phyloP scores from a whole-genome alignment of 305 asterid species.

The Vinca major region DNA sequence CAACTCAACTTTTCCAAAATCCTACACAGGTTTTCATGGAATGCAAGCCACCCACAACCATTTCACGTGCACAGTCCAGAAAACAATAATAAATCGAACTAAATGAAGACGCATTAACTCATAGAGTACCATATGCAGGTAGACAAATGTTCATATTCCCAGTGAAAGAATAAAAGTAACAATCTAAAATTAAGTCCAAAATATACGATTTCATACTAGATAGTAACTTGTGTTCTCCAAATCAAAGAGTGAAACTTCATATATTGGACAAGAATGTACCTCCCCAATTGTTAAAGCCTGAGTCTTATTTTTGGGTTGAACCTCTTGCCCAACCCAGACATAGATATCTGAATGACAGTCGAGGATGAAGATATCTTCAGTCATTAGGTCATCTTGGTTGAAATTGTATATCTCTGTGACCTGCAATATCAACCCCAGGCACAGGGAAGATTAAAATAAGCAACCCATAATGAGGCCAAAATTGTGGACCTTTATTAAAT shows the following conservation, averaged over 20 bases:
- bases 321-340: conserved; percentile 90
- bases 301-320: conserved; percentile 50
- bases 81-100: neutral
- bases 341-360: conserved; percentile 70
- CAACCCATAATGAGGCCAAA: neutral
- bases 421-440: conserved; percentile 34
- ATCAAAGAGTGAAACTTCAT: neutral
- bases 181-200: neutral
- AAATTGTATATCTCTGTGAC: conserved; percentile 86
- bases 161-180: neutral
- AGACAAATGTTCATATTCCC: neutral
- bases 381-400: conserved; percentile 93
- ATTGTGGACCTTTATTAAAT: neutral
- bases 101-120: conserved; percentile 3
- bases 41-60: conserved; percentile 2
- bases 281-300: conserved; percentile 60
- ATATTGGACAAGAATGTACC: conserved; percentile 35
- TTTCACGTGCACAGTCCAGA: neutral
- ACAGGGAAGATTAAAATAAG: conserved; percentile 9
- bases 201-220: neutral
- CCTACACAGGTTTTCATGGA: neutral
- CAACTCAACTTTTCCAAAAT: neutral
- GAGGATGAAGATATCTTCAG: conserved; percentile 85
- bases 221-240: conserved; percentile 1
- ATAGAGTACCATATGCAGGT: neutral